Conservation (phyloP, 2,329 filamentous ascomycete genomes). For the Cercospora citrullina region DNA sequence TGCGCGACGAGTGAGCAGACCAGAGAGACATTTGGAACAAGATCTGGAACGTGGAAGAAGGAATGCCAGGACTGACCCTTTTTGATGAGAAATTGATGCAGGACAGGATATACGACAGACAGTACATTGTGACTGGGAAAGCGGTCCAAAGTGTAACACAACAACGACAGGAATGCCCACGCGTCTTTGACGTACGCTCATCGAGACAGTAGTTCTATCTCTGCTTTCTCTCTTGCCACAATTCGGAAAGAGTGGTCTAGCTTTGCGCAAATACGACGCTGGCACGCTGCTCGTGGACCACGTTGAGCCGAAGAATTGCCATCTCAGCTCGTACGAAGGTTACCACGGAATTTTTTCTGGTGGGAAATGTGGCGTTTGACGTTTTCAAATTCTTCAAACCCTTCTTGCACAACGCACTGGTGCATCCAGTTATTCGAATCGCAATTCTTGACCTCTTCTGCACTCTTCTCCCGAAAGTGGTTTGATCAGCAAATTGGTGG, state of each 20-base stretch:
- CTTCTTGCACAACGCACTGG: neutral
- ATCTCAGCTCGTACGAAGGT: neutral
- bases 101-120: neutral
- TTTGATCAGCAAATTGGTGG: neutral
- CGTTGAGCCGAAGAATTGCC: neutral
- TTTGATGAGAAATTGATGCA: conserved; percentile 1
- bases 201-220: neutral
- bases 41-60: conserved; percentile 21
- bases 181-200: neutral
- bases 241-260: neutral
- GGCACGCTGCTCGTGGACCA: neutral
- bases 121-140: neutral
- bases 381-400: neutral
- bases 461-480: neutral
- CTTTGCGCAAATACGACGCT: neutral
- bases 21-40: conserved; percentile 8
- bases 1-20: conserved; percentile 6
- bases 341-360: neutral
- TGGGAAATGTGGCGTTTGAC: neutral
- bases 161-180: neutral
- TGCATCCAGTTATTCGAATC: neutral
- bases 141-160: neutral
- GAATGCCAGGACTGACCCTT: conserved; percentile 17
- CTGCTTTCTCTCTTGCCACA: neutral
- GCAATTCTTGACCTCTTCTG: neutral